These are phyloP conservation scores for Dalbergia cochinchinensis DNA, from an alignment of 306 rosid genomes.

Conservation along the genomic window DNA sequence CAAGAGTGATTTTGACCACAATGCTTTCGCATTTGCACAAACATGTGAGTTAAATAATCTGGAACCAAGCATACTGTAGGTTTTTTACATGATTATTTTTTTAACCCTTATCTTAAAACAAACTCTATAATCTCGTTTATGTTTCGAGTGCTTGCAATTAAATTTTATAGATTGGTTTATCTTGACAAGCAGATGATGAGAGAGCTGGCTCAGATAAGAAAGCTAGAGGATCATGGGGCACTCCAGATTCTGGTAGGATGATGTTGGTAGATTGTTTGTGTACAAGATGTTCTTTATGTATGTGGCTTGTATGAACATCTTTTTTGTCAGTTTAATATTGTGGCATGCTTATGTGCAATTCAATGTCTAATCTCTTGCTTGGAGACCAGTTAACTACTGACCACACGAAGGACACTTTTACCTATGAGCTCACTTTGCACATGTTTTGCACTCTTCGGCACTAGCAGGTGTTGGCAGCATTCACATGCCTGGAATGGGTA, in stretches of 20 bases:
- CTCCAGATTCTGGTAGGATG: conserved; percentile 80
- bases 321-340: conserved; percentile 22
- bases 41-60: not conserved
- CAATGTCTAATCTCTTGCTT: conserved; percentile 45
- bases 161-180: conserved; percentile 38
- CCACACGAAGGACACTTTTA: conserved; percentile 81
- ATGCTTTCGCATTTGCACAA: not conserved
- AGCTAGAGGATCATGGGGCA: conserved; percentile 74
- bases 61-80: conserved; percentile 28
- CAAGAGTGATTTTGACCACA: not conserved
- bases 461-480: conserved; percentile 99
- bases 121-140: not conserved
- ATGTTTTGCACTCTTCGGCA: conserved; percentile 98
- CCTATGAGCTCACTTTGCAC: conserved; percentile 94
- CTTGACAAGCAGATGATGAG: conserved; percentile 69
- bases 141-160: conserved; percentile 34
- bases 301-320: conserved; percentile 31
- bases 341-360: conserved; percentile 27
- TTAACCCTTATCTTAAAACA: not conserved
- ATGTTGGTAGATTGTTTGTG: conserved; percentile 33
- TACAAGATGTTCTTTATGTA: conserved; percentile 14
- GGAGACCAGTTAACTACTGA: conserved; percentile 67
- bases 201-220: conserved; percentile 79
- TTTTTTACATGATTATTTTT: conserved; percentile 29
- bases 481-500: conserved; percentile 98